Evolutionary conservation across 2,329 filamentous ascomycete species (phyloP), one percentile per base, ranked within the genome.

Genomic region (Peltaster fructicola): DNA sequence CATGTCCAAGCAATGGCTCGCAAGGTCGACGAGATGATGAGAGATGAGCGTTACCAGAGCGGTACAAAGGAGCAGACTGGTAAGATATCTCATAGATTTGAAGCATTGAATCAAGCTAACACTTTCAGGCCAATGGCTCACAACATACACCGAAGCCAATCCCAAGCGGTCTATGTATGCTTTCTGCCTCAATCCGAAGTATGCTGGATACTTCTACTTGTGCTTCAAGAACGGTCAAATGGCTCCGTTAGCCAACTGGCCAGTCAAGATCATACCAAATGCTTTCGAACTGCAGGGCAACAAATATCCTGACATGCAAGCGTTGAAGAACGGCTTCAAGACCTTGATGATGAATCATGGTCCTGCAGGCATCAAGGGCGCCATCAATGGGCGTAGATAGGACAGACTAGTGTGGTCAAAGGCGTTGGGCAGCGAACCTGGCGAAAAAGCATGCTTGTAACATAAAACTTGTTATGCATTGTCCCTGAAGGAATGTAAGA

Each of bases 1-100:
- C 88, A 98, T 48, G 80, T 98, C 47, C 88, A 92, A 57, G 80
- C 84, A 25, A 98, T 95, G 88, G 78, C 82, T 10, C 79, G 76
- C 53, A 98, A 98, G 63, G 85, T 95, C 25, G 81, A 91, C 37
- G 85, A 98, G 59, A 73, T 98, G 61, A 88, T 81, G 63, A 69
- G 75, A 37, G 75, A 93, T 50, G 85, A 95, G 48, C 92, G 92
- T 53, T 98, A 78, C 60, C 81, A 91, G 54, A 69, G 69, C 34
- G 73, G 76, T 31, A 84, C 71, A 33, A 74, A 74, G 44, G 63
- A 71, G 32, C 77, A 88, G 43, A 78, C 82, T 34, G 84, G 85
- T 92, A 73, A 60, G 77, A 61, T 18, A 4, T 20, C 10, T 14
- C 24, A 8, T 7, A 13, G 9, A 20, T 20, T 11, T n/a, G n/a